A percentile compares a stretch with the other conserved stretches of the same genome.
These are phyloP conservation scores for Silene noctiflora DNA, from an alignment of 179 eudicot genomes.

Conservation along the genomic window DNA sequence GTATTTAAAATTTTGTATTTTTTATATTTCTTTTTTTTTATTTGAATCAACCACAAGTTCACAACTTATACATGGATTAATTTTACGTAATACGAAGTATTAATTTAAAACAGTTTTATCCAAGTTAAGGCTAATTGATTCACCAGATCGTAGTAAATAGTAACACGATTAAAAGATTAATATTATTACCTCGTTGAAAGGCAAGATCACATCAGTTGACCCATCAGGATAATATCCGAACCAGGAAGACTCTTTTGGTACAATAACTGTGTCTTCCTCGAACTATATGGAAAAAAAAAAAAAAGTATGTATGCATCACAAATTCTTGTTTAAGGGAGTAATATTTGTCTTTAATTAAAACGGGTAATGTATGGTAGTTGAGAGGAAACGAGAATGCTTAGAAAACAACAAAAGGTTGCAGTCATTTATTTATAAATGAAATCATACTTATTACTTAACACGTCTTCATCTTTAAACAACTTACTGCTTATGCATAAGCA, in stretches of 20 bases:
- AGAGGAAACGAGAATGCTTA: too few relatives aligned
- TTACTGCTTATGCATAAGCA: too few relatives aligned
- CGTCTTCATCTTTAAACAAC: too few relatives aligned
- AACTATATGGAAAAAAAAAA: neutral
- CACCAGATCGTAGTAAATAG: neutral
- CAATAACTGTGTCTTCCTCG: neutral
- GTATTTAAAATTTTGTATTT: too few relatives aligned
- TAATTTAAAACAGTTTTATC: neutral
- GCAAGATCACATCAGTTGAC: neutral
- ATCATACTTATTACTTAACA: too few relatives aligned
- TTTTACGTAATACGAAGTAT: neutral
- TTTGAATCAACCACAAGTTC: too few relatives aligned
- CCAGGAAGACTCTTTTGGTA: slow-evolving; percentile 4
- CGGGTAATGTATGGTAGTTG: too few relatives aligned
- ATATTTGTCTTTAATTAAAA: neutral
- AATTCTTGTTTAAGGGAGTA: neutral
- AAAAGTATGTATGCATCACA: neutral
- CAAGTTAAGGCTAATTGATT: neutral
- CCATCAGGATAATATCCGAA: slow-evolving; percentile 11
- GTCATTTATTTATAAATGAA: too few relatives aligned
- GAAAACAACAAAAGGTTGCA: too few relatives aligned
- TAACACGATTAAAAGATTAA: neutral
- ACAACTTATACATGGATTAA: too few relatives aligned
- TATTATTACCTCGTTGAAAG: slow-evolving; percentile 11
- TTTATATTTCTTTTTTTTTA: too few relatives aligned